Evolutionary conservation across 139 green algal species (phyloP).

Genomic region (Pleodorina starrii): DNA sequence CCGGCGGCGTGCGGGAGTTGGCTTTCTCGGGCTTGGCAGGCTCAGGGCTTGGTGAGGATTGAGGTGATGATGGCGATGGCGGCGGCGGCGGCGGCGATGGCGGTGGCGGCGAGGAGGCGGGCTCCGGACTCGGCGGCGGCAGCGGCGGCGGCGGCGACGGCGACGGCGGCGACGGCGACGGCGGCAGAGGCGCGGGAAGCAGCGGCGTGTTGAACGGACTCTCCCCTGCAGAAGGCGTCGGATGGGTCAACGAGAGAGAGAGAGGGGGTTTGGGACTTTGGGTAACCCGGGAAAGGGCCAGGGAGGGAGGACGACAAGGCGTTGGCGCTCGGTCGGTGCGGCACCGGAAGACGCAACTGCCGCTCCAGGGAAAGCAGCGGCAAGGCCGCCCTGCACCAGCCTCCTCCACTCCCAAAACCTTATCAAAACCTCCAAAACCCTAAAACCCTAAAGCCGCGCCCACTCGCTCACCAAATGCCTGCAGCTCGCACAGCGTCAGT

Average conservation of each 20-base stretch:
- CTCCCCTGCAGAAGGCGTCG: not conserved
- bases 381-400: too few relatives aligned
- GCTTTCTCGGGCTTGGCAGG: not conserved
- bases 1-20: too few relatives aligned
- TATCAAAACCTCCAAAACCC: too few relatives aligned
- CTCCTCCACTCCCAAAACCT: not conserved
- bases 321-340: too few relatives aligned
- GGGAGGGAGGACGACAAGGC: too few relatives aligned
- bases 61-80: not conserved
- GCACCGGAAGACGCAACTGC: too few relatives aligned
- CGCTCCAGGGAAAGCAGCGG: too few relatives aligned
- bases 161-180: not conserved
- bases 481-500: conserved; percentile 20
- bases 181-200: not conserved
- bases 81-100: not conserved
- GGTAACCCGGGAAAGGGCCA: too few relatives aligned
- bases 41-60: not conserved
- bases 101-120: not conserved
- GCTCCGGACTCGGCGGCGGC: not conserved
- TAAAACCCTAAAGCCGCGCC: too few relatives aligned
- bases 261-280: too few relatives aligned
- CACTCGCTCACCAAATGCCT: conserved; percentile 11
- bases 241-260: not conserved
- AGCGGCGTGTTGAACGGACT: not conserved
- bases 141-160: not conserved